Percentiles rank a stretch among this genome's conserved stretches.
Conservation (phyloP, 2,329 filamentous ascomycete species). For the Capronia americana region DNA sequence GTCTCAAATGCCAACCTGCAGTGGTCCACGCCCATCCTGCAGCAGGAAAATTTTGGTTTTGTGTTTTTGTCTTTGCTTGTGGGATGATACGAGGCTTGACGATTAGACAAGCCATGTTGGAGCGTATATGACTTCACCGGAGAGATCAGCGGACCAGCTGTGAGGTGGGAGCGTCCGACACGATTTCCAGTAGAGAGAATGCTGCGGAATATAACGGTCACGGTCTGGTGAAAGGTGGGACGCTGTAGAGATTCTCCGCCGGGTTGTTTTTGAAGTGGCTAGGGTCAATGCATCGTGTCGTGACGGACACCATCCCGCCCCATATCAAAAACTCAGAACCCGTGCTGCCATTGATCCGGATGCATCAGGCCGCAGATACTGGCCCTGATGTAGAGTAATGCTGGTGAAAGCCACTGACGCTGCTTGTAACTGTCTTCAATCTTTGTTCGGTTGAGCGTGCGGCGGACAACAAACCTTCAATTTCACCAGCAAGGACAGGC, state of each 20-base stretch:
- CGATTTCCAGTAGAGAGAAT: neutral
- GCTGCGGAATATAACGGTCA: constrained; percentile 3
- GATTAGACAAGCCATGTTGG: constrained; percentile 24
- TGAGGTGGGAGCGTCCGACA: neutral
- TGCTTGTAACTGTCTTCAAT: neutral
- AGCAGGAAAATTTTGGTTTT: constrained; percentile 28
- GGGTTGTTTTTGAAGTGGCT: constrained; percentile 11
- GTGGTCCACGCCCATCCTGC: constrained; percentile 25
- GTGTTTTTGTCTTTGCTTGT: constrained; percentile 23
- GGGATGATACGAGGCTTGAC: constrained; percentile 13
- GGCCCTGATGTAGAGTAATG: neutral
- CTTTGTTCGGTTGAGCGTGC: neutral
- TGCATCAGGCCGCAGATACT: constrained; percentile 5
- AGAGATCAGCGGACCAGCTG: neutral
- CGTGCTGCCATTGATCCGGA: constrained; percentile 1
- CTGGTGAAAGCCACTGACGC: neutral
- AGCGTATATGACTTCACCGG: neutral
- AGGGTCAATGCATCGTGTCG: constrained; percentile 9
- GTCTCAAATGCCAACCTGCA: constrained; percentile 37
- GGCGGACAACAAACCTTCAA: neutral
- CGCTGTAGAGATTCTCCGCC: neutral
- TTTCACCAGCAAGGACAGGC: neutral
- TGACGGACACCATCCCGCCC: constrained; percentile 6
- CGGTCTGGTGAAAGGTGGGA: neutral
- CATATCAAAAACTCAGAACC: constrained; percentile 1